Conservation (phyloP, 352 stramenopile species). For the Phytophthora hibernalis region DNA sequence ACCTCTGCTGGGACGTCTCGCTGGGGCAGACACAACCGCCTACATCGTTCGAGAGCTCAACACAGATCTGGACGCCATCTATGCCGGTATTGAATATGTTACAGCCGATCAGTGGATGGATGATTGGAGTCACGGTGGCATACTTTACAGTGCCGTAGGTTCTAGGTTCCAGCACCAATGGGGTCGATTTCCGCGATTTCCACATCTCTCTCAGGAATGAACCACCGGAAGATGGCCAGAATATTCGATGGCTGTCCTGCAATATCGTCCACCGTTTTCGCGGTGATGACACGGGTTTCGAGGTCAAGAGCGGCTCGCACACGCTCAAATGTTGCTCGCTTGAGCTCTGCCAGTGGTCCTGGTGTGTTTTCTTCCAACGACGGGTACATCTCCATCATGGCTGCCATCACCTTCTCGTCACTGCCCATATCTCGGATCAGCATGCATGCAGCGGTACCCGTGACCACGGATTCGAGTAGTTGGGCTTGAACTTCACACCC, state of each 20-base stretch:
- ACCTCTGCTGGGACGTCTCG: no score
- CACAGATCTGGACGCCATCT: no score
- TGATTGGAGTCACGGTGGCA: no score
- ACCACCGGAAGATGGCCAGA: no score
- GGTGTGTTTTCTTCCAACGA: not conserved
- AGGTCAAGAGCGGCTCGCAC: not conserved
- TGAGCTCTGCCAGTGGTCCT: not conserved
- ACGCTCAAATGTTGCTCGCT: not conserved
- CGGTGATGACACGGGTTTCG: not conserved
- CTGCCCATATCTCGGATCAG: constrained; percentile 2
- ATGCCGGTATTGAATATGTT: no score
- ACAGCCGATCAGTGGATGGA: no score
- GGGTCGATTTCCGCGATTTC: not conserved
- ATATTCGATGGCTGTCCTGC: not conserved
- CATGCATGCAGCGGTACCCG: not conserved
- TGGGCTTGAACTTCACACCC: not conserved
- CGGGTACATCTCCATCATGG: constrained; percentile 7
- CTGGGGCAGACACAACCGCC: no score
- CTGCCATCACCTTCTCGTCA: not conserved
- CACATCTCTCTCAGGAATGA: constrained; percentile 3
- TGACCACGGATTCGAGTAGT: not conserved
- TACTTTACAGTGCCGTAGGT: not conserved
- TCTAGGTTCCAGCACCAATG: not conserved
- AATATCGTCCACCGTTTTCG: not conserved
- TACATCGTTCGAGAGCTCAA: no score